Conservation (phyloP, 2,329 filamentous ascomycete genomes). For the Diaporthe aspalathi region DNA sequence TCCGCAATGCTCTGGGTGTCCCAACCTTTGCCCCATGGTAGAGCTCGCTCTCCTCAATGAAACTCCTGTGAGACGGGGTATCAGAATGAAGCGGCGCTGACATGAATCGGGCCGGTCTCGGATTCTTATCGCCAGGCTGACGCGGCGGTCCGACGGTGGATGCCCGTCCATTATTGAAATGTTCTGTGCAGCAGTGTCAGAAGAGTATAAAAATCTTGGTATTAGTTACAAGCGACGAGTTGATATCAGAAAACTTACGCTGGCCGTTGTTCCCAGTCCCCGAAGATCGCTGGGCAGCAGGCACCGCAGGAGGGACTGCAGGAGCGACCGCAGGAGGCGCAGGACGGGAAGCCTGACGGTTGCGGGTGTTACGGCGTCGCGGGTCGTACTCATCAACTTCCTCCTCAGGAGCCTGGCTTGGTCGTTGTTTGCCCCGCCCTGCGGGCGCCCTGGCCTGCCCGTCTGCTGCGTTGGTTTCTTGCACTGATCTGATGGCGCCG, state of each 20-base stretch:
- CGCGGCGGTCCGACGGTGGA: not conserved
- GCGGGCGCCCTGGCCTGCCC: not conserved
- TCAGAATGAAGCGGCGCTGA: conserved; percentile 32
- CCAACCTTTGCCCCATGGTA: conserved; percentile 41
- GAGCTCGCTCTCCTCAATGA: conserved; percentile 44
- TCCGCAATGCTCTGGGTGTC: conserved; percentile 37
- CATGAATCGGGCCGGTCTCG: conserved; percentile 3
- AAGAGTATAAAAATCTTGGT: not conserved
- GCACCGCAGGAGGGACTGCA: not conserved
- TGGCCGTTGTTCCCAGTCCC: not conserved
- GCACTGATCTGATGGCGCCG: conserved; percentile 18
- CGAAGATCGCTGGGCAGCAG: not conserved
- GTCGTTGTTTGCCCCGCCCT: not conserved
- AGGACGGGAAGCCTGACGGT: too few species aligned
- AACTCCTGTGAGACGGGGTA: conserved; percentile 40
- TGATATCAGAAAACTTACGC: not conserved
- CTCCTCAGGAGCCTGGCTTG: too few species aligned
- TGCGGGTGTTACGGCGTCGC: too few species aligned
- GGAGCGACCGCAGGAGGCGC: not conserved
- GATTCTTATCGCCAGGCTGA: not conserved
- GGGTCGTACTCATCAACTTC: too few species aligned
- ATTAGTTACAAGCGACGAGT: not conserved
- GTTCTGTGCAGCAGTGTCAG: conserved; percentile 8
- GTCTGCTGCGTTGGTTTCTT: conserved; percentile 18
- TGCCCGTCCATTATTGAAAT: not conserved